Conservation (phyloP, 345 rosid genomes). For the Hirschfeldia incana region DNA sequence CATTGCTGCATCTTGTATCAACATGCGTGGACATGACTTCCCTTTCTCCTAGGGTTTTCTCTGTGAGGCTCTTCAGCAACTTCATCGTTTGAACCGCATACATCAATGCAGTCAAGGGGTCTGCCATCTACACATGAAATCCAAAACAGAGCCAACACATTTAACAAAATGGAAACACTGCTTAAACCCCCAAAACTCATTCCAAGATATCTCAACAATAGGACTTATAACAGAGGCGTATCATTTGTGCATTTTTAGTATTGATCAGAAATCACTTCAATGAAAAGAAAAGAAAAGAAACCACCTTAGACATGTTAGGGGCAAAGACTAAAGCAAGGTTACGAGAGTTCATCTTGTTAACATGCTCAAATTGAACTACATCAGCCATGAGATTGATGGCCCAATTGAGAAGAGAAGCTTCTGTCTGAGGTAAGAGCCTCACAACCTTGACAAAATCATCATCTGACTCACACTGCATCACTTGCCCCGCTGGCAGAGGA, state of each 20-base stretch:
- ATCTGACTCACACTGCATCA: slow-evolving; percentile 83
- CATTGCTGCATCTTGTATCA: slow-evolving; percentile 1
- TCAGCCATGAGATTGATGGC: slow-evolving; percentile 95
- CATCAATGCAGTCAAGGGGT: slow-evolving; percentile 95
- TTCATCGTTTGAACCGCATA: slow-evolving; percentile 99
- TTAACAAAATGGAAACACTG: slow-evolving; percentile 2
- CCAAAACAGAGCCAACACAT: slow-evolving; percentile 8
- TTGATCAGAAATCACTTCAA: neutral
- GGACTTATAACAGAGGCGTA: neutral
- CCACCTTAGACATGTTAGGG: slow-evolving; percentile 97
- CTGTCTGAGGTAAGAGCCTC: slow-evolving; percentile 79
- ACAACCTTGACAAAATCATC: slow-evolving; percentile 81
- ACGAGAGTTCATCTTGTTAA: slow-evolving; percentile 96
- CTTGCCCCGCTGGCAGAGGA: slow-evolving; percentile 78
- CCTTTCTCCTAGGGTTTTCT: slow-evolving; percentile 64
- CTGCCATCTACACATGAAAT: slow-evolving; percentile 71
- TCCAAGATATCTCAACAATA: neutral
- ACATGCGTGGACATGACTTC: slow-evolving; percentile 11
- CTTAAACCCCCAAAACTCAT: neutral
- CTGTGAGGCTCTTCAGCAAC: slow-evolving; percentile 73
- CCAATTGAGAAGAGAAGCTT: slow-evolving; percentile 89
- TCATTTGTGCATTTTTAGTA: neutral
- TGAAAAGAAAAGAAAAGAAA: slow-evolving; percentile 14
- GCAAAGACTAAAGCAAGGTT: slow-evolving; percentile 94
- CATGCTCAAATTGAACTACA: slow-evolving; percentile 73